These are phyloP conservation scores for Kwoniella pini DNA, from an alignment of 768 basidiomycete species.

Conservation along the genomic window DNA sequence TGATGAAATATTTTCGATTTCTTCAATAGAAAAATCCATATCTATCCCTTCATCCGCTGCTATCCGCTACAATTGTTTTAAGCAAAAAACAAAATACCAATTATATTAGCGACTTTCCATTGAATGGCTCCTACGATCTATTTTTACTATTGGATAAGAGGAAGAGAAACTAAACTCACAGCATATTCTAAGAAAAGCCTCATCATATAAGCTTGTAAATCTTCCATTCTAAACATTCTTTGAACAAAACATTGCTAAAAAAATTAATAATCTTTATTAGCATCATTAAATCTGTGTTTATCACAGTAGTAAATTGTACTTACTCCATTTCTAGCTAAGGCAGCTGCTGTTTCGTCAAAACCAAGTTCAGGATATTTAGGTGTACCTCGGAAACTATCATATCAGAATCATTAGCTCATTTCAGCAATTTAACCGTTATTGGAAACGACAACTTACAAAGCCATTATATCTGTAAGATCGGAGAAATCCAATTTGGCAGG, in stretches of 20 bases:
- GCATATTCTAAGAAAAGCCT: constrained; percentile 55
- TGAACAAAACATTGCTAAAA: constrained; percentile 47
- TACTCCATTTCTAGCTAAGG: constrained; percentile 54
- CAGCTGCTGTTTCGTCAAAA: constrained; percentile 56
- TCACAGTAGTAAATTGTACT: constrained; percentile 24
- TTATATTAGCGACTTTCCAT: no score
- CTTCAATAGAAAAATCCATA: constrained; percentile 33
- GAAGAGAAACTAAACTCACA: constrained; percentile 38
- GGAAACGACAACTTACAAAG: constrained; percentile 50
- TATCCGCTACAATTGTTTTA: constrained; percentile 25
- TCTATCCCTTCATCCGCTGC: constrained; percentile 46
- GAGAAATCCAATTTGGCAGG: constrained; percentile 53
- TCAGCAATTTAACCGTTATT: not conserved
- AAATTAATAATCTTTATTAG: no score
- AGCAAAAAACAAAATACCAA: not conserved
- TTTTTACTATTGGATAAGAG: no score
- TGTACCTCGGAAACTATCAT: constrained; percentile 49
- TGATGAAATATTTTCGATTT: not conserved
- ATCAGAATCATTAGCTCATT: not conserved
- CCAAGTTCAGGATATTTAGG: constrained; percentile 53
- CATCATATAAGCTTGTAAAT: constrained; percentile 55
- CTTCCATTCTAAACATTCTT: constrained; percentile 53
- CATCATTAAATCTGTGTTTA: no score
- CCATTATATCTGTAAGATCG: constrained; percentile 53
- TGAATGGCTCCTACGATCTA: no score